Evolutionary conservation across 164 flowering plant species (phyloP).

Genomic region (Houttuynia cordata): DNA sequence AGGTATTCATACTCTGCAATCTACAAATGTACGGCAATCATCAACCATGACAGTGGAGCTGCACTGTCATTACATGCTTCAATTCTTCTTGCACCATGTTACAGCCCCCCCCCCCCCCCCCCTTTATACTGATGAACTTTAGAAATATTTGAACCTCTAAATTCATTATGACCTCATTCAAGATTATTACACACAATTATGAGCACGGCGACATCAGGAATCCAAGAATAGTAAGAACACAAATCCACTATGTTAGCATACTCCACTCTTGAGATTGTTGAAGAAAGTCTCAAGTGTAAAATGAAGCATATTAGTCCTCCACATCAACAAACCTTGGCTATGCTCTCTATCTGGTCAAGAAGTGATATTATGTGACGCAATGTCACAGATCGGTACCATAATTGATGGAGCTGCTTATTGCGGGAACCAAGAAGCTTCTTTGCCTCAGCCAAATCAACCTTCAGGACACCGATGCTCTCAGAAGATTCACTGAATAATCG

Average conservation of each 20-base stretch:
- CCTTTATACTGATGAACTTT: no score
- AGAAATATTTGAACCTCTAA: no score
- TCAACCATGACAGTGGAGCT: no score
- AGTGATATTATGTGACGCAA: slow-evolving; percentile 87
- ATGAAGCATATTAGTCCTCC: background rate
- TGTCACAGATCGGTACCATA: slow-evolving; percentile 96
- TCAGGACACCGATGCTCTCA: slow-evolving; percentile 55
- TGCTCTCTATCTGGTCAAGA: slow-evolving; percentile 88
- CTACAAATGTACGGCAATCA: no score
- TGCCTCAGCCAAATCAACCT: slow-evolving; percentile 88
- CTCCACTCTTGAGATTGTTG: background rate
- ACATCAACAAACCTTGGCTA: slow-evolving; percentile 61
- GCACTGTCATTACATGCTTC: no score
- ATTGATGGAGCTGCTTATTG: slow-evolving; percentile 89
- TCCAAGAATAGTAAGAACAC: no score
- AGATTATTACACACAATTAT: no score
- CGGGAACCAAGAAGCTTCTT: slow-evolving; percentile 78
- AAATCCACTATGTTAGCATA: background rate
- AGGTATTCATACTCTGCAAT: no score
- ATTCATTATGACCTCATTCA: no score
- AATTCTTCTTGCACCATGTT: no score
- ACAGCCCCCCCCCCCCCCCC: no score
- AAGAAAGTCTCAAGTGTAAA: background rate
- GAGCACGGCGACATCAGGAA: no score
- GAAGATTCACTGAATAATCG: slow-evolving; percentile 92